Evolutionary conservation across 2,329 filamentous ascomycete genomes (phyloP).

Genomic region (Ophiocordyceps camponoti-rufipedis): DNA sequence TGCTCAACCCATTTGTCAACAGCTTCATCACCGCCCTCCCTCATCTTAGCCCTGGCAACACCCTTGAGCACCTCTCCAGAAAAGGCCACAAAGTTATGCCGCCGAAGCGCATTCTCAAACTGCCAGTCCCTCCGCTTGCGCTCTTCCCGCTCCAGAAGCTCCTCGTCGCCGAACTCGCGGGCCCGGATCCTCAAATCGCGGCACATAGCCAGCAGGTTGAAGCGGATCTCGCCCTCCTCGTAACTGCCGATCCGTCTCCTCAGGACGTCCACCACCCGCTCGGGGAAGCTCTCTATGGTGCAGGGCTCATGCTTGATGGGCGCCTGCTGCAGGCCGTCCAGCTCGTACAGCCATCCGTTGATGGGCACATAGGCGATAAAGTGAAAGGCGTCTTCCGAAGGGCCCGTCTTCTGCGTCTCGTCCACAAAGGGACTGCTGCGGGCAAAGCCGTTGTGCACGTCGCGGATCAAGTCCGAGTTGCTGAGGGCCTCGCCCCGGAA

Average conservation of each 20-base stretch:
- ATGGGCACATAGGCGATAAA: constrained; percentile 90
- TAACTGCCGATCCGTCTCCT: constrained; percentile 72
- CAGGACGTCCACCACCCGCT: constrained; percentile 71
- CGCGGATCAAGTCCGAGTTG: constrained; percentile 50
- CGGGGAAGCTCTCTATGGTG: constrained; percentile 50
- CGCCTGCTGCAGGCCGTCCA: constrained; percentile 84
- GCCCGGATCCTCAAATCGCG: constrained; percentile 64
- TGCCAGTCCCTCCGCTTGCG: constrained; percentile 72
- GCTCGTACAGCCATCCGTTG: constrained; percentile 69
- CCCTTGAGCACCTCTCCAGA: constrained; percentile 78
- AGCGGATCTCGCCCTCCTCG: constrained; percentile 72
- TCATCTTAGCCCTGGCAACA: constrained; percentile 58
- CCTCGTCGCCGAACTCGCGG: constrained; percentile 63
- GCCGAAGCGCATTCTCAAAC: constrained; percentile 83
- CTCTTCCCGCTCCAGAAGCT: constrained; percentile 63
- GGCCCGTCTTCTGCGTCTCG: constrained; percentile 53
- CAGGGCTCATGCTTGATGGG: constrained; percentile 80
- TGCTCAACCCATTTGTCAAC: constrained; percentile 61
- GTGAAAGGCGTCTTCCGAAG: constrained; percentile 83
- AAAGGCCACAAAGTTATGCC: constrained; percentile 95
- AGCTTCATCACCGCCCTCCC: constrained; percentile 40
- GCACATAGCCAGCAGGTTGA: constrained; percentile 90
- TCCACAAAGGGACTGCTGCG: constrained; percentile 79
- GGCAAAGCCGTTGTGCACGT: constrained; percentile 82
- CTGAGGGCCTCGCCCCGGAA: constrained; percentile 41